phyloP scores from a whole-genome alignment of 768 basidiomycete species.

The Dictyophora rubrovolvata region DNA sequence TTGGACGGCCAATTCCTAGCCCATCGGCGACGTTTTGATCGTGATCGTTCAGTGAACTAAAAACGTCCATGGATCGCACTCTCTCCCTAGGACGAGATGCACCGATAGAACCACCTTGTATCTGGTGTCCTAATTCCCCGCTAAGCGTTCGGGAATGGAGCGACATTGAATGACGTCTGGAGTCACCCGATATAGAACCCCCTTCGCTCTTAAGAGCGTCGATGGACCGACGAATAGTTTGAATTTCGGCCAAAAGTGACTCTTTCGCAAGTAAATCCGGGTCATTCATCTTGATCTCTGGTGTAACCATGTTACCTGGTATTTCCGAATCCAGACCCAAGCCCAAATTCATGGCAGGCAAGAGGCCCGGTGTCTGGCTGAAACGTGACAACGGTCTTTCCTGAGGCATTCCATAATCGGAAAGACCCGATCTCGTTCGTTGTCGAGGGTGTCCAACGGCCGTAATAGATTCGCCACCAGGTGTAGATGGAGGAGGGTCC shows the following conservation, averaged over 20 bases:
- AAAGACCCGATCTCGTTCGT: slow-evolving; percentile 56
- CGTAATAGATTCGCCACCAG: slow-evolving; percentile 31
- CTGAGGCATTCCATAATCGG: slow-evolving; percentile 38
- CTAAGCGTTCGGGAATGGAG: slow-evolving; percentile 53
- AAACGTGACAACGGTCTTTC: slow-evolving; percentile 3
- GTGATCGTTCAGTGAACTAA: slow-evolving; percentile 31
- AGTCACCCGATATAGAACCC: slow-evolving; percentile 40
- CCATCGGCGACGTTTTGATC: slow-evolving; percentile 32
- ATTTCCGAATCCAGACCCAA: slow-evolving; percentile 65
- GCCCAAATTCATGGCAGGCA: slow-evolving; percentile 70
- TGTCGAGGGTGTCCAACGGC: slow-evolving; percentile 38
- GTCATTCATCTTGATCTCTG: slow-evolving; percentile 26
- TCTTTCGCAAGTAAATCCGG: slow-evolving; percentile 55
- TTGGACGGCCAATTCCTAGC: slow-evolving; percentile 55
- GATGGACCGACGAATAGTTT: slow-evolving; percentile 70
- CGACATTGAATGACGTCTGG: slow-evolving; percentile 39
- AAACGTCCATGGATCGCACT: slow-evolving; percentile 59
- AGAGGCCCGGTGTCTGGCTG: slow-evolving; percentile 40
- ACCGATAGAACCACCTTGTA: slow-evolving; percentile 39
- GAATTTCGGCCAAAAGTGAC: slow-evolving; percentile 65
- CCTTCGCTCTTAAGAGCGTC: slow-evolving; percentile 44
- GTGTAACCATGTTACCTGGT: slow-evolving; percentile 56
- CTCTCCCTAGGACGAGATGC: slow-evolving; percentile 64
- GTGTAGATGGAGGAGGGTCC: slow-evolving; percentile 28
- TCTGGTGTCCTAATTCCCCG: slow-evolving; percentile 48